These are phyloP conservation scores for Boletellus emodensis DNA, from an alignment of 768 basidiomycete species.

Conservation along the genomic window DNA sequence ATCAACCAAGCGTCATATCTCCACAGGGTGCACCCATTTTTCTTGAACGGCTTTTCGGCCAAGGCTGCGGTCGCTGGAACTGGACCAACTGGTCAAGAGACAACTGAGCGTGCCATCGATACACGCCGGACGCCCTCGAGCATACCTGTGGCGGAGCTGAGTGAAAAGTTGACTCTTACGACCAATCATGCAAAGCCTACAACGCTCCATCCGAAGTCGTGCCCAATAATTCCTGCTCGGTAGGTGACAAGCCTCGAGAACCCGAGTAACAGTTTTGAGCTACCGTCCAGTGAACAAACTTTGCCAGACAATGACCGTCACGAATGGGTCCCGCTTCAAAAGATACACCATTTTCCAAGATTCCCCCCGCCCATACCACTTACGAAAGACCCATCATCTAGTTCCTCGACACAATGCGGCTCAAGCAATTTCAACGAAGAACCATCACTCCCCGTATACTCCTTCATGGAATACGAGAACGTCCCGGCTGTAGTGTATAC, in stretches of 20 bases:
- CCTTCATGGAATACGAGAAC: constrained; percentile 32
- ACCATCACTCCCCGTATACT: constrained; percentile 31
- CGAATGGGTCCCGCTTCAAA: background rate
- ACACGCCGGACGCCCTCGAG: background rate
- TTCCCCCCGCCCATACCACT: background rate
- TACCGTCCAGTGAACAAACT: constrained; percentile 2
- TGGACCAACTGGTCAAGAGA: background rate
- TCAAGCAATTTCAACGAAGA: constrained; percentile 1
- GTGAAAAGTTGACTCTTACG: background rate
- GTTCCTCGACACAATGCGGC: constrained; percentile 4
- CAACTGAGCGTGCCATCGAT: background rate
- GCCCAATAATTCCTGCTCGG: background rate
- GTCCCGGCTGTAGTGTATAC: constrained; percentile 38
- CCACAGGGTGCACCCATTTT: constrained; percentile 20
- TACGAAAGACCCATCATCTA: background rate
- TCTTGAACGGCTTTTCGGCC: constrained; percentile 14
- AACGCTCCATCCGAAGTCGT: background rate
- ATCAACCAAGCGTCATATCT: constrained; percentile 3
- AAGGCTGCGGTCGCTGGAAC: background rate
- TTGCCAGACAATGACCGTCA: background rate
- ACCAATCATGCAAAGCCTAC: background rate
- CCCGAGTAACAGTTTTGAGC: background rate
- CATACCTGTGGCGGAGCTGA: background rate
- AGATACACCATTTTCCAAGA: background rate
- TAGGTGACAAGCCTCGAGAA: constrained; percentile 6